Conservation (phyloP, 148 eudicot genomes). For the Bassia scoparia region DNA sequence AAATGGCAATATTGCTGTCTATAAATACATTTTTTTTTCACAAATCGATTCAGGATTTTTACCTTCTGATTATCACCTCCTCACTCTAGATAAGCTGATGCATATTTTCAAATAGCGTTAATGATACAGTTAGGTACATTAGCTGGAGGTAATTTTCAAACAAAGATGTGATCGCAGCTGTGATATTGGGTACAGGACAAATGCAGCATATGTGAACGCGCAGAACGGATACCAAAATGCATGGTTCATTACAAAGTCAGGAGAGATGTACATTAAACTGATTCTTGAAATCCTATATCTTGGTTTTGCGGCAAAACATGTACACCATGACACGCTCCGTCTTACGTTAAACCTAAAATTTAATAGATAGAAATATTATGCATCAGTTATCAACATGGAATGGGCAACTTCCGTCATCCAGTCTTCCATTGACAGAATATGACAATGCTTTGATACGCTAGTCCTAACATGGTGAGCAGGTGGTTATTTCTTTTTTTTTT, state of each 20-base stretch:
- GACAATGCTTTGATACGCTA: constrained; percentile 56
- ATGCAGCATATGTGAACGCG: constrained; percentile 99
- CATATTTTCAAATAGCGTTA: constrained; percentile 53
- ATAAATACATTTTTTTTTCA: neutral
- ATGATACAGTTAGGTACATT: constrained; percentile 95
- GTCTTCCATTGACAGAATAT: constrained; percentile 70
- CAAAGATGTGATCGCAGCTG: constrained; percentile 75
- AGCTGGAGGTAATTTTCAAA: constrained; percentile 73
- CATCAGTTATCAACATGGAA: constrained; percentile 81
- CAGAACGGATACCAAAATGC: too few species aligned
- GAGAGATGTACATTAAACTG: too few species aligned
- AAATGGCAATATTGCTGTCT: too few species aligned
- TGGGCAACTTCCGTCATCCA: constrained; percentile 78
- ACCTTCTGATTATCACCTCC: neutral
- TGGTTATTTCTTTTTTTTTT: too few species aligned
- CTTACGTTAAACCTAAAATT: too few species aligned
- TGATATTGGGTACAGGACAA: constrained; percentile 98
- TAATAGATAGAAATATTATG: too few species aligned
- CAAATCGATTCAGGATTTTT: neutral
- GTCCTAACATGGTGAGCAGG: too few species aligned
- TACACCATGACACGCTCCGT: too few species aligned
- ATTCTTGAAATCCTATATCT: too few species aligned
- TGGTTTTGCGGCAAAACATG: too few species aligned
- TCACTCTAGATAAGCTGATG: constrained; percentile 18
- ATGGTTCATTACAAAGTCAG: too few species aligned